Evolutionary conservation across 306 rosid genomes (phyloP).

Genomic region (Crotalaria pallida): DNA sequence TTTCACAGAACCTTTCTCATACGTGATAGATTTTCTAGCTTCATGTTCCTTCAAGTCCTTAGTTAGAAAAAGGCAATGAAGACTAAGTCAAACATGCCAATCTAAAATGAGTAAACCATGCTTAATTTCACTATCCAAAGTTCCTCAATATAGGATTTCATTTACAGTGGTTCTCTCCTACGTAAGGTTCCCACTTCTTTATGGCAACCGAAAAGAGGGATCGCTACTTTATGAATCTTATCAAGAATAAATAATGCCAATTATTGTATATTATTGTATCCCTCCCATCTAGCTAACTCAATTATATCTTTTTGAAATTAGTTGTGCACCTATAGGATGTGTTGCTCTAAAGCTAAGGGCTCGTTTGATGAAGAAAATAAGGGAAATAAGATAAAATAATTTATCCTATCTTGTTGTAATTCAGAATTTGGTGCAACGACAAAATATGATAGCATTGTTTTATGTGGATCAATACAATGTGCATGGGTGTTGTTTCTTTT

Average conservation of each 20-base stretch:
- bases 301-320: slow-evolving; percentile 4
- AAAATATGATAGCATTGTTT: too few species aligned
- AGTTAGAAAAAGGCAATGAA: slow-evolving; percentile 33
- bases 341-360: too few species aligned
- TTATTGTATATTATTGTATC: slow-evolving; percentile 9
- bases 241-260: slow-evolving; percentile 22
- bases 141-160: slow-evolving; percentile 26
- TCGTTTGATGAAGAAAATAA: too few species aligned
- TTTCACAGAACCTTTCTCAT: slow-evolving; percentile 18
- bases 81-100: slow-evolving; percentile 51
- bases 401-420: too few species aligned
- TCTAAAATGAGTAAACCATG: slow-evolving; percentile 5
- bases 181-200: slow-evolving; percentile 12
- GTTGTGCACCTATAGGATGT: slow-evolving; percentile 9
- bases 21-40: slow-evolving; percentile 29
- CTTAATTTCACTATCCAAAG: slow-evolving; percentile 11
- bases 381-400: too few species aligned
- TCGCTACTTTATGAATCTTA: slow-evolving; percentile 17
- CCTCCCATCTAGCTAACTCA: slow-evolving; percentile 27
- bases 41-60: slow-evolving; percentile 23
- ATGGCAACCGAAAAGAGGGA: slow-evolving; percentile 20
- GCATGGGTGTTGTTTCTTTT: too few species aligned
- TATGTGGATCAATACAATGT: too few species aligned
- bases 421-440: too few species aligned
- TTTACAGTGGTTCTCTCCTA: neutral